Evolutionary conservation across 371 early-diverging fungal species (phyloP).

Genomic region (Rhizopus arrhizus): DNA sequence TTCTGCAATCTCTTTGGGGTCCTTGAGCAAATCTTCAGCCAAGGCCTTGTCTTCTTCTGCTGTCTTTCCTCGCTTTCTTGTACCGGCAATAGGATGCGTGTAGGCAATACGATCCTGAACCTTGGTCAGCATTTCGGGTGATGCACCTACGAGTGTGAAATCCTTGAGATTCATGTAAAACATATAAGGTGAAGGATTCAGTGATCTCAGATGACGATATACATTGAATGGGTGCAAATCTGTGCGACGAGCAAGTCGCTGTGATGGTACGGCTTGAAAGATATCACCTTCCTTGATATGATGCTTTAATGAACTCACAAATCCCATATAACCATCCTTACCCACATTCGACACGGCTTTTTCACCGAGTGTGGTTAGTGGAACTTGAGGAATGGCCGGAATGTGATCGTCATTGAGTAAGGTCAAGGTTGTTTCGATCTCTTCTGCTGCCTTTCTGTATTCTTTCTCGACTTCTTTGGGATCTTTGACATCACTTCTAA

Average conservation of each 20-base stretch:
- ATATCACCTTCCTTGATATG: constrained; percentile 95
- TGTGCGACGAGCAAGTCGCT: constrained; percentile 85
- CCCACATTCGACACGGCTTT: constrained; percentile 82
- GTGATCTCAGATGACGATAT: constrained; percentile 90
- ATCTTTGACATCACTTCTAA: constrained; percentile 67
- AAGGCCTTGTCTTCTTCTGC: constrained; percentile 81
- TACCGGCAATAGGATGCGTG: constrained; percentile 97
- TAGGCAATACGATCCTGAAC: constrained; percentile 83
- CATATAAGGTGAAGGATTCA: constrained; percentile 99
- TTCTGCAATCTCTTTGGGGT: constrained; percentile 94
- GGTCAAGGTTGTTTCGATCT: constrained; percentile 65
- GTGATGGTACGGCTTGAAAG: constrained; percentile 96
- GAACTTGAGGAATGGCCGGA: constrained; percentile 62
- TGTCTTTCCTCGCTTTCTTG: constrained; percentile 86
- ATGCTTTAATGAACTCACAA: constrained; percentile 85
- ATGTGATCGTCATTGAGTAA: constrained; percentile 60
- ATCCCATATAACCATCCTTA: constrained; percentile 83
- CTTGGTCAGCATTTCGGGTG: constrained; percentile 96
- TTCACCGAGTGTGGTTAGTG: constrained; percentile 64
- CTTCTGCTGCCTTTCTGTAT: constrained; percentile 67
- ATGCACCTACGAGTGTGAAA: constrained; percentile 96
- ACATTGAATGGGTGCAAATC: constrained; percentile 95
- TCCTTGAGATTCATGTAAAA: constrained; percentile 91
- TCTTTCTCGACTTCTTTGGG: constrained; percentile 57
- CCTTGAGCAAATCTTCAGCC: constrained; percentile 80